Percentiles rank a stretch among this genome's conserved stretches.
Conservation (phyloP, 2,329 filamentous ascomycete genomes). For the Domatiomyces globalis region DNA sequence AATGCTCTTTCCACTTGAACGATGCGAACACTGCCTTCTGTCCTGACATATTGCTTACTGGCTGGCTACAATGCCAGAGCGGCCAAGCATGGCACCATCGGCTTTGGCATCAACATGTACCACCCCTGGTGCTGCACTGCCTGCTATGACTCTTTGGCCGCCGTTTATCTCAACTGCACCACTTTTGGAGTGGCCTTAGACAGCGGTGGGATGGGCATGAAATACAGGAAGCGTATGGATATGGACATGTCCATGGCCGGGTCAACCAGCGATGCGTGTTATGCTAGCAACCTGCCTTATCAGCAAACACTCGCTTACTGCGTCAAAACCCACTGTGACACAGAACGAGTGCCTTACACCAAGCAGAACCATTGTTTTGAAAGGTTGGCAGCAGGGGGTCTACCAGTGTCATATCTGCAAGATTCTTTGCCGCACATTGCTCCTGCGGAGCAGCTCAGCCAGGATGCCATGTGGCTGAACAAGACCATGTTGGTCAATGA, state of each 20-base stretch:
- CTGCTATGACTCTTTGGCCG: constrained; percentile 20
- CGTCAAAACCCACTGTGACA: too few species aligned
- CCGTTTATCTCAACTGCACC: constrained; percentile 20
- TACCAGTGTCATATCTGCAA: too few species aligned
- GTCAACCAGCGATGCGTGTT: constrained; percentile 17
- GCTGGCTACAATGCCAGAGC: background rate
- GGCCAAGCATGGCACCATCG: constrained; percentile 18
- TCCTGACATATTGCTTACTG: background rate
- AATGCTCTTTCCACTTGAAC: too few species aligned
- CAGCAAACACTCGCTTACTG: too few species aligned
- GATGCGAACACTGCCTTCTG: background rate
- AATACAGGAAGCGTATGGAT: constrained; percentile 14
- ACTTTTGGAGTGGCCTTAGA: constrained; percentile 7
- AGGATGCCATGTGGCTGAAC: constrained; percentile 21
- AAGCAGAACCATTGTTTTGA: too few species aligned
- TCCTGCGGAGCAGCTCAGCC: too few species aligned
- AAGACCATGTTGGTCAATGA: constrained; percentile 21
- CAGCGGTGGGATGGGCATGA: constrained; percentile 13
- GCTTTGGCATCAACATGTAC: constrained; percentile 21
- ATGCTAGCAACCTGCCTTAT: constrained; percentile 14
- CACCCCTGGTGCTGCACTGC: constrained; percentile 19
- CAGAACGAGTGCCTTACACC: too few species aligned
- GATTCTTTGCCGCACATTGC: too few species aligned
- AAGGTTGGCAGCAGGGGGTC: too few species aligned
- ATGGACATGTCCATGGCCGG: constrained; percentile 11